These are phyloP conservation scores for Mycosphaerelloides madeirae DNA, from an alignment of 2,329 filamentous ascomycete genomes.

Conservation along the genomic window DNA sequence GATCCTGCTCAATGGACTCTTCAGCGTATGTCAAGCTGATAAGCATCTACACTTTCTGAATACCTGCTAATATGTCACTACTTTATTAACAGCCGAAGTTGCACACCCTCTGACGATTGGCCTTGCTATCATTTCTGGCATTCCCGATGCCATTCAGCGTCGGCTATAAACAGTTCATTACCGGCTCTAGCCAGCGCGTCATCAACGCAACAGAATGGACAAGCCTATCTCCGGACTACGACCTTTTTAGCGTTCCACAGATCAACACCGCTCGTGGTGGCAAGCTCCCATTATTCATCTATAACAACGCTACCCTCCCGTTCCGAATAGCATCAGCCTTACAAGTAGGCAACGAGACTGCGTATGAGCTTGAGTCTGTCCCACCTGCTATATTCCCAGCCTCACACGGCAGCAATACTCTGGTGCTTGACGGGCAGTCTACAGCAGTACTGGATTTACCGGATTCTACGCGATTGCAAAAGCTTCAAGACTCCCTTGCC, in stretches of 20 bases:
- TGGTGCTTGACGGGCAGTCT: background rate
- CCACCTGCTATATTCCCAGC: background rate
- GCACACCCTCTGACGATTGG: background rate
- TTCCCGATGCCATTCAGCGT: conserved; percentile 1
- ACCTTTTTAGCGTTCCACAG: background rate
- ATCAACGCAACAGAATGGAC: background rate
- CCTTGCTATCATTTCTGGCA: background rate
- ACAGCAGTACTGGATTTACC: background rate
- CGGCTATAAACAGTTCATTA: conserved; percentile 1
- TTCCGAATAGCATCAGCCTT: background rate
- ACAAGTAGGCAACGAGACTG: too few species aligned
- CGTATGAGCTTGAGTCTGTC: background rate
- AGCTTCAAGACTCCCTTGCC: background rate
- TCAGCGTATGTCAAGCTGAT: too few species aligned
- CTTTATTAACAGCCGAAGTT: too few species aligned
- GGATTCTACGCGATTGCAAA: background rate
- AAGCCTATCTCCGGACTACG: background rate
- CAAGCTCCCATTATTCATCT: background rate
- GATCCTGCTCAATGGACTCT: background rate
- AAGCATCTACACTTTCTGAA: too few species aligned
- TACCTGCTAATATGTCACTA: too few species aligned
- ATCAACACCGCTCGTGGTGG: background rate
- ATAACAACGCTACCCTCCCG: conserved; percentile 1
- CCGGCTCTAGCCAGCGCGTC: background rate
- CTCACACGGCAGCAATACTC: background rate